Conservation (phyloP, 2,329 filamentous ascomycete genomes). For the Stachybotrys chlorohalonatus region DNA sequence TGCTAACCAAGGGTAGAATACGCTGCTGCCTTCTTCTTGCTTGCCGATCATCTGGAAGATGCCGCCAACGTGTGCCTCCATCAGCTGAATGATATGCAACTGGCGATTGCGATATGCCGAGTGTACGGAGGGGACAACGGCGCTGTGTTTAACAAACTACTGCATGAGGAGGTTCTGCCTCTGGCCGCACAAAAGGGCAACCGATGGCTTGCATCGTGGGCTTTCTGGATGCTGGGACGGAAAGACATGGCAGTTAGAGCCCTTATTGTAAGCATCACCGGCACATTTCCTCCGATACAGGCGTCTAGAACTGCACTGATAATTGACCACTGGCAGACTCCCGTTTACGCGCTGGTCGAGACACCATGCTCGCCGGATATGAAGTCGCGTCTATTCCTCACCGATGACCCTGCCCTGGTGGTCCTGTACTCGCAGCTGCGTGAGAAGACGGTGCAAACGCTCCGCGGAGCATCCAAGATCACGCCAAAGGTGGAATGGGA, state of each 20-base stretch:
- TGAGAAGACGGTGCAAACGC: conserved; percentile 70
- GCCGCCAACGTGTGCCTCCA: conserved; percentile 80
- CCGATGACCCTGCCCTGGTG: conserved; percentile 83
- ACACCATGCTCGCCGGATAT: conserved; percentile 60
- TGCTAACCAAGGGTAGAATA: conserved; percentile 57
- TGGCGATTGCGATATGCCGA: conserved; percentile 79
- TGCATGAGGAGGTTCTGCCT: conserved; percentile 72
- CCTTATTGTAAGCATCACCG: conserved; percentile 53
- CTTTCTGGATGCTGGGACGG: conserved; percentile 81
- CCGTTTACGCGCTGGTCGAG: conserved; percentile 65
- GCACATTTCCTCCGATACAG: background rate
- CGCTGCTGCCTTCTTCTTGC: conserved; percentile 88
- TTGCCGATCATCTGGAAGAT: conserved; percentile 77
- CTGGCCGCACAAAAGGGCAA: conserved; percentile 75
- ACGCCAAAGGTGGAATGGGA: conserved; percentile 75
- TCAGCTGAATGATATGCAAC: conserved; percentile 79
- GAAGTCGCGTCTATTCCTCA: conserved; percentile 69
- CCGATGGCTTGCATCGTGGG: conserved; percentile 91
- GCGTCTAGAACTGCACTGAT: background rate
- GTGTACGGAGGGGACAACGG: conserved; percentile 83
- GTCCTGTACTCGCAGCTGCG: conserved; percentile 81
- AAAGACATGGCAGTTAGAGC: conserved; percentile 77
- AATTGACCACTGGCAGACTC: conserved; percentile 44
- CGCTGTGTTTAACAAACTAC: conserved; percentile 60
- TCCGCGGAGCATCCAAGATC: conserved; percentile 76